Percentiles rank a stretch among this genome's conserved stretches.
phyloP scores from a whole-genome alignment of 2,329 filamentous ascomycete species.

The Beauveria brongniartii region DNA sequence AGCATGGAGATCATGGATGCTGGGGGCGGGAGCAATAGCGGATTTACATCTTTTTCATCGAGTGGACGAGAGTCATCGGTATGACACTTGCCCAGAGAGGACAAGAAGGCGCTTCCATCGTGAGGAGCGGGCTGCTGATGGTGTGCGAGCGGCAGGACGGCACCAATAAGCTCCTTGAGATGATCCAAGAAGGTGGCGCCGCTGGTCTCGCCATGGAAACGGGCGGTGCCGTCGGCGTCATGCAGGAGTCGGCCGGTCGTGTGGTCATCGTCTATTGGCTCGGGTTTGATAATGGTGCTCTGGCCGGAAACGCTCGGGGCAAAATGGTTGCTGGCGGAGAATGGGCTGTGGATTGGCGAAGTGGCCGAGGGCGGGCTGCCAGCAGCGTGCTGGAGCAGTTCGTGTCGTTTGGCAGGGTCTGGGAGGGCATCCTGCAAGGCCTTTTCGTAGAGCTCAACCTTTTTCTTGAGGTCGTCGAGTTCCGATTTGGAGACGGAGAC shows the following conservation, averaged over 20 bases:
- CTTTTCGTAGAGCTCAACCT: slow-evolving; percentile 32
- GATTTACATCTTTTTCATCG: slow-evolving; percentile 28
- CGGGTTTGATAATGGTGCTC: slow-evolving; percentile 13
- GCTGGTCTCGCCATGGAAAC: slow-evolving; percentile 42
- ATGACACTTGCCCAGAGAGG: slow-evolving; percentile 36
- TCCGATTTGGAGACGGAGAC: slow-evolving; percentile 33
- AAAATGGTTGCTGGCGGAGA: slow-evolving; percentile 7
- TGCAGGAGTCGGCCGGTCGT: slow-evolving; percentile 34
- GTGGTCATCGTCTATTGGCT: slow-evolving; percentile 10
- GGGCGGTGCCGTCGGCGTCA: slow-evolving; percentile 35
- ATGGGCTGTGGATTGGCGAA: slow-evolving; percentile 17
- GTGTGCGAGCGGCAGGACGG: slow-evolving; percentile 25
- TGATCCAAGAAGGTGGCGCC: slow-evolving; percentile 42
- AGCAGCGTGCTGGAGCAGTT: slow-evolving; percentile 23
- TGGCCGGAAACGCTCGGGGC: slow-evolving; percentile 4
- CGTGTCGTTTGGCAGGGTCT: slow-evolving; percentile 26
- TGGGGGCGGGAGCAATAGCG: slow-evolving; percentile 29
- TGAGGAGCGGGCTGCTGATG: slow-evolving; percentile 11
- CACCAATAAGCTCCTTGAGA: slow-evolving; percentile 39
- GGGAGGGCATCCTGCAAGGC: slow-evolving; percentile 29
- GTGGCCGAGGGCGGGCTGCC: slow-evolving; percentile 15
- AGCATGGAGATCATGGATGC: slow-evolving; percentile 31
- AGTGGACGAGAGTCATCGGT: slow-evolving; percentile 38
- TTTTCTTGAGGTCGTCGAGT: slow-evolving; percentile 32
- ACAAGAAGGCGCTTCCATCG: slow-evolving; percentile 28